phyloP scores from a whole-genome alignment of 805 yeast species.

The Torulaspora maleeae region DNA sequence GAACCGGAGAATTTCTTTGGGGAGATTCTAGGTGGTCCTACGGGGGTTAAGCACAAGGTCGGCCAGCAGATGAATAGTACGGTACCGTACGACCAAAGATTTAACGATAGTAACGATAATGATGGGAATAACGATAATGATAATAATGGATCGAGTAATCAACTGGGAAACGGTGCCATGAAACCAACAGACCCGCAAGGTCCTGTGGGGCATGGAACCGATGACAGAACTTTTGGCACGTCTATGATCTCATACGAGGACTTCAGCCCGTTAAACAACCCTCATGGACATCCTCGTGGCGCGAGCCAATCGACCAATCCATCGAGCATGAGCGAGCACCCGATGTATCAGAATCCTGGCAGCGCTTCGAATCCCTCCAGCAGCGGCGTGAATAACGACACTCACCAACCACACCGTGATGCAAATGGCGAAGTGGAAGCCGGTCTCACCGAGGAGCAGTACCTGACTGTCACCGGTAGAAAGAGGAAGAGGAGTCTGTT shows the following conservation, averaged over 20 bases:
- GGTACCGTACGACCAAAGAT: constrained; percentile 4
- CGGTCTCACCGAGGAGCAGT: constrained; percentile 14
- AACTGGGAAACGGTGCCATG: neutral
- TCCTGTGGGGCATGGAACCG: neutral
- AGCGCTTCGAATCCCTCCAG: neutral
- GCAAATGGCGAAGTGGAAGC: constrained; percentile 6
- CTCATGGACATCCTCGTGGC: neutral
- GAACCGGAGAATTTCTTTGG: constrained; percentile 10
- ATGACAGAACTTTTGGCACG: constrained; percentile 7
- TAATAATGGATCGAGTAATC: neutral
- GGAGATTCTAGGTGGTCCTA: constrained; percentile 5
- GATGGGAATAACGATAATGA: neutral
- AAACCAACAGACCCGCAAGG: neutral
- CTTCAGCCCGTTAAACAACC: constrained; percentile 5
- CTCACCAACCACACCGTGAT: neutral
- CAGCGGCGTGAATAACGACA: constrained; percentile 1
- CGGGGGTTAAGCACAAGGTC: neutral
- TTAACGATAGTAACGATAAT: constrained; percentile 1
- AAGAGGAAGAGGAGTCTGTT: constrained; percentile 28
- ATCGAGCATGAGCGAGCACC: neutral
- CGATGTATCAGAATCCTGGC: neutral
- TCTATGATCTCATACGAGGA: constrained; percentile 11
- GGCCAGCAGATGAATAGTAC: neutral
- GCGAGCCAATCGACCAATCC: neutral
- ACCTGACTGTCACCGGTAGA: constrained; percentile 12